Evolutionary conservation across 2,329 filamentous ascomycete species (phyloP).

Genomic region (Venturia carpophila): DNA sequence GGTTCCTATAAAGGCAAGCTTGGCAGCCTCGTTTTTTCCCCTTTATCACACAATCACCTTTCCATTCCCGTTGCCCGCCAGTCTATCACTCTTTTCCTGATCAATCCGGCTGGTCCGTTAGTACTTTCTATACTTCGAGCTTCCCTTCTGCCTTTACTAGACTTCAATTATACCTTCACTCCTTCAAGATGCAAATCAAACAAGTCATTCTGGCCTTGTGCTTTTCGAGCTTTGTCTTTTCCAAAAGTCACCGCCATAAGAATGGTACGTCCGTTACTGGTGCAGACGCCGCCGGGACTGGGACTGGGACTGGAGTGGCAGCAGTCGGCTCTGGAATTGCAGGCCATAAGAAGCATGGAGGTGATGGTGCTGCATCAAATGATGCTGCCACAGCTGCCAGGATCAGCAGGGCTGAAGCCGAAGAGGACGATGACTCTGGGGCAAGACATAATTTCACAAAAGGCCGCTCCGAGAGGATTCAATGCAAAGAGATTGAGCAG

Average conservation of each 20-base stretch:
- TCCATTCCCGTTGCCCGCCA: not conserved
- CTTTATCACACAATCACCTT: not conserved
- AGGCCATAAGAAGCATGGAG: not conserved
- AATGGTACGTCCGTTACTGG: not conserved
- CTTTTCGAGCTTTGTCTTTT: not conserved
- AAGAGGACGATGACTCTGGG: not conserved
- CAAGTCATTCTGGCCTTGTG: conserved; percentile 12
- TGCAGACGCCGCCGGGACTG: not conserved
- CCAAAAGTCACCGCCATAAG: not conserved
- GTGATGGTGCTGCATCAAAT: not conserved
- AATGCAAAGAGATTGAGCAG: conserved; percentile 24
- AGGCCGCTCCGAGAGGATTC: not conserved
- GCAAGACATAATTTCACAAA: not conserved
- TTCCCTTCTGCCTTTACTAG: not conserved
- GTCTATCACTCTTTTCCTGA: conserved; percentile 3
- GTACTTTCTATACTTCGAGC: not conserved
- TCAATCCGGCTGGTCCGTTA: conserved; percentile 9
- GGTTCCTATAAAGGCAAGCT: not conserved
- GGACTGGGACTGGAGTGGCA: not conserved
- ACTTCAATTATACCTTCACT: not conserved
- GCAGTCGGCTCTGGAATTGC: not conserved
- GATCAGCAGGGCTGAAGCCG: not conserved
- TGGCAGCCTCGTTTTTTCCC: not conserved
- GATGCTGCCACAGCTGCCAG: not conserved
- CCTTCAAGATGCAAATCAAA: conserved; percentile 11